A percentile compares a stretch with the other conserved stretches of the same genome.
phyloP scores from a whole-genome alignment of 768 basidiomycete genomes.

The Psilocybe cyanescens region DNA sequence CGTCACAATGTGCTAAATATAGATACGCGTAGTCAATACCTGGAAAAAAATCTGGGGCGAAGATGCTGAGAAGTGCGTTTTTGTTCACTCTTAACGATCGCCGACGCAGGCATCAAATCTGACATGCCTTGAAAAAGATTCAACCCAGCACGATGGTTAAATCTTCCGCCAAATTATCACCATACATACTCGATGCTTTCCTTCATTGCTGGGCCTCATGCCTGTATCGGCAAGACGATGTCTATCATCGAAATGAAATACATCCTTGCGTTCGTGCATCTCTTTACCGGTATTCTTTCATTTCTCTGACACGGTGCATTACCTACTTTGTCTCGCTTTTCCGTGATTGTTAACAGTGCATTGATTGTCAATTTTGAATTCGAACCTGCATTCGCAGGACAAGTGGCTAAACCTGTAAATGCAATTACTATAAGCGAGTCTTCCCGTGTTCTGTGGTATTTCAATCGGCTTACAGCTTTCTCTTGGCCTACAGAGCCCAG shows the following conservation, averaged over 20 bases:
- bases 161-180: slow-evolving; percentile 29
- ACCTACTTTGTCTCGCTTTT: background rate
- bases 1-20: background rate
- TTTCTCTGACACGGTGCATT: background rate
- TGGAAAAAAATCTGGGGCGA: slow-evolving; percentile 52
- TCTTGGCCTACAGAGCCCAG: slow-evolving; percentile 32
- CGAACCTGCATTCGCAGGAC: slow-evolving; percentile 42
- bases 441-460: background rate
- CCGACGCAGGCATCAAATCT: slow-evolving; percentile 26
- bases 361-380: slow-evolving; percentile 49
- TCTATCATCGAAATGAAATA: slow-evolving; percentile 50
- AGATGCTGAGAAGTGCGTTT: slow-evolving; percentile 38
- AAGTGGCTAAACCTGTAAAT: slow-evolving; percentile 41
- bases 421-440: slow-evolving; percentile 53
- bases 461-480: background rate
- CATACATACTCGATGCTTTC: slow-evolving; percentile 23
- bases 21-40: slow-evolving; percentile 55
- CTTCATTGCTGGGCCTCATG: slow-evolving; percentile 37
- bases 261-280: slow-evolving; percentile 33
- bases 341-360: slow-evolving; percentile 25
- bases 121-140: slow-evolving; percentile 32
- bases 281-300: background rate
- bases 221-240: slow-evolving; percentile 36
- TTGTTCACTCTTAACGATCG: background rate
- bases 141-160: slow-evolving; percentile 42